Evolutionary conservation across 306 rosid genomes (phyloP), one percentile per base, ranked within the genome.

Genomic region (Vicia sativa): DNA sequence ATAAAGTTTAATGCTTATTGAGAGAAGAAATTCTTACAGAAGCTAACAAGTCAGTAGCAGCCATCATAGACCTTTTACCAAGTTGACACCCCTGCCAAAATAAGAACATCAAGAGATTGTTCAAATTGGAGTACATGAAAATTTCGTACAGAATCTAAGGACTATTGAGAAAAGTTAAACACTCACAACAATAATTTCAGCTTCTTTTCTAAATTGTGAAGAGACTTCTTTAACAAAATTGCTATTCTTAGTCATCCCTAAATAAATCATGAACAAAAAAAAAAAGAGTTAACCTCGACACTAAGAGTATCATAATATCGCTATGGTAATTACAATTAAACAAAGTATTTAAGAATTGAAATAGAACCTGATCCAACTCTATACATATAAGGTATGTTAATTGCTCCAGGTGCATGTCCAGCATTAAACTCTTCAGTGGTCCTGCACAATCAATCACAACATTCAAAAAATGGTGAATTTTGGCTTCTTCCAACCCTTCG

Each of bases 101-200:
- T 72, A 77, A 76, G 5, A 16, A 75, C 3, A 52, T 0, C 31
- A 66, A 29, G 26, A 65, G 61, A 23, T 58, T 0, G 61, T 21
- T 41, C 9, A 25, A 43, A 11, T 29, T 53, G 2, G 10, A 70
- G 7, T 7, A 12, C 13, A 15, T 28, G 6, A 45, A 44, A 61
- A 70, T 15, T 11, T 10, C 69, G 57, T 9, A 56, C 1, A 14
- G 4, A 65, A 49, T 42, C 28, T 10, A 39, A 43, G 26, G 49
- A 41, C 11, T 14, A 49, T 4, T 29, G 9, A 14, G 3, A 16
- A 54, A 55, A 6, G 43, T 23, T 26, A 42, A 34, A 54, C 60
- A 87, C 98, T 82, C 64, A 88, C 97, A 23, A 93, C 87, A 70
- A 93, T 80, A 44, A 93, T 87, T 62, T 93, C 97, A 71, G 79